Conservation (phyloP, 345 rosid species). For the Bruguiera parviflora region DNA sequence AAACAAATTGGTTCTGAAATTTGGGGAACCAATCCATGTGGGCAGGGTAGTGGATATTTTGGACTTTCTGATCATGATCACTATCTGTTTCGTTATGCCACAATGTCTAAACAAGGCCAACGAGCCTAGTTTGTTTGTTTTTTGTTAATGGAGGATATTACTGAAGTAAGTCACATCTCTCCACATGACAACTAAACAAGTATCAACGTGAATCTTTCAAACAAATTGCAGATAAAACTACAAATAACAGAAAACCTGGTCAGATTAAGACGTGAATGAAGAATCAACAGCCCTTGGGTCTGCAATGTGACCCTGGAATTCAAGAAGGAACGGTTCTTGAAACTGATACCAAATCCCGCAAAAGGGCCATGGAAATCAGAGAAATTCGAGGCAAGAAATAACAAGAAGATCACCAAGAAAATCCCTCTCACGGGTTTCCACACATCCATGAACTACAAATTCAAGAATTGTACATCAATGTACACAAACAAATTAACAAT, state of each 20-base stretch:
- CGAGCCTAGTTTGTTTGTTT: too few relatives aligned
- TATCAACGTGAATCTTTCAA: background rate
- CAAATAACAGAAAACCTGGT: slow-evolving; percentile 1
- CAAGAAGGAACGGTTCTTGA: slow-evolving; percentile 9
- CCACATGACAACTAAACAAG: background rate
- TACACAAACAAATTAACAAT: background rate
- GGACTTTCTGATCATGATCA: too few relatives aligned
- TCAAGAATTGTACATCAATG: background rate
- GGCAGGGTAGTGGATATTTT: too few relatives aligned
- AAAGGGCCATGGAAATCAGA: slow-evolving; percentile 17
- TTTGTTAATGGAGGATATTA: too few relatives aligned
- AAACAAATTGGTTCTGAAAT: too few relatives aligned
- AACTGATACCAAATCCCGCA: slow-evolving; percentile 19
- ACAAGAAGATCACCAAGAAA: slow-evolving; percentile 16
- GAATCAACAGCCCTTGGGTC: slow-evolving; percentile 4
- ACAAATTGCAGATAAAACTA: background rate
- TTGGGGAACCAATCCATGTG: too few relatives aligned
- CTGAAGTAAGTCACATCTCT: too few relatives aligned
- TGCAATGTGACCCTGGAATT: slow-evolving; percentile 9
- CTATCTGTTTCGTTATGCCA: too few relatives aligned
- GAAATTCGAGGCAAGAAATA: slow-evolving; percentile 13
- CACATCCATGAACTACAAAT: slow-evolving; percentile 7
- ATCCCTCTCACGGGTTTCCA: slow-evolving; percentile 11
- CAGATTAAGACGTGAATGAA: background rate
- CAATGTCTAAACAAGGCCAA: too few relatives aligned